phyloP scores from a whole-genome alignment of 2,329 filamentous ascomycete species.

The Emergomyces orientalis region DNA sequence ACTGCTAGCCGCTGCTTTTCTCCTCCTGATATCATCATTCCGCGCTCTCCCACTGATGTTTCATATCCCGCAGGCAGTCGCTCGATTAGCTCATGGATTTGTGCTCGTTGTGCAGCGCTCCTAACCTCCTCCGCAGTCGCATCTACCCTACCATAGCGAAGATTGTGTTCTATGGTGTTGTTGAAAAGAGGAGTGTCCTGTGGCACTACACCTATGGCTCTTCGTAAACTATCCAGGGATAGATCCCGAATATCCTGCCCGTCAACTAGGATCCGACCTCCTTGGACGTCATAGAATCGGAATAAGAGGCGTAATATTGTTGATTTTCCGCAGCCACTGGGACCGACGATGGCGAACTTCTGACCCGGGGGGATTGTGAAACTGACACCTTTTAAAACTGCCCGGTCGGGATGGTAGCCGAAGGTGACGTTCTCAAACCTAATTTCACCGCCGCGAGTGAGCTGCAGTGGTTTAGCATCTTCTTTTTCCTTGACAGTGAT shows the following conservation, averaged over 20 bases:
- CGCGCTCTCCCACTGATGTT: constrained; percentile 86
- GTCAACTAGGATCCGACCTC: constrained; percentile 79
- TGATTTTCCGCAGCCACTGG: constrained; percentile 91
- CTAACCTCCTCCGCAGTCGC: constrained; percentile 64
- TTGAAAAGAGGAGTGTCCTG: constrained; percentile 98
- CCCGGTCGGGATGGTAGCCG: constrained; percentile 77
- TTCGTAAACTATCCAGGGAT: constrained; percentile 69
- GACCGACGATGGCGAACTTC: constrained; percentile 91
- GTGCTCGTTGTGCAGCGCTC: constrained; percentile 69
- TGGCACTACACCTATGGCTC: constrained; percentile 85
- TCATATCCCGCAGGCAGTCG: constrained; percentile 79
- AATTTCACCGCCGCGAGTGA: constrained; percentile 77
- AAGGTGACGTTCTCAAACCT: constrained; percentile 92
- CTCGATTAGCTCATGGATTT: constrained; percentile 72
- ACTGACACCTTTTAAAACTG: constrained; percentile 74
- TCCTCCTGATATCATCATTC: constrained; percentile 92
- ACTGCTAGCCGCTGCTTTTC: constrained; percentile 89
- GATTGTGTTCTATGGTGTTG: constrained; percentile 91
- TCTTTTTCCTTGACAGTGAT: constrained; percentile 71
- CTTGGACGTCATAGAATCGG: constrained; percentile 84
- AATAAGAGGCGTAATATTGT: constrained; percentile 86
- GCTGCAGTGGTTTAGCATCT: constrained; percentile 60
- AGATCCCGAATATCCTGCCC: constrained; percentile 85
- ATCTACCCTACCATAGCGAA: constrained; percentile 77
- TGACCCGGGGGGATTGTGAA: constrained; percentile 90